Base-by-base conservation (phyloP, 225 moss, liverwort and hornwort species). In the Lunularia cruciata region DNA sequence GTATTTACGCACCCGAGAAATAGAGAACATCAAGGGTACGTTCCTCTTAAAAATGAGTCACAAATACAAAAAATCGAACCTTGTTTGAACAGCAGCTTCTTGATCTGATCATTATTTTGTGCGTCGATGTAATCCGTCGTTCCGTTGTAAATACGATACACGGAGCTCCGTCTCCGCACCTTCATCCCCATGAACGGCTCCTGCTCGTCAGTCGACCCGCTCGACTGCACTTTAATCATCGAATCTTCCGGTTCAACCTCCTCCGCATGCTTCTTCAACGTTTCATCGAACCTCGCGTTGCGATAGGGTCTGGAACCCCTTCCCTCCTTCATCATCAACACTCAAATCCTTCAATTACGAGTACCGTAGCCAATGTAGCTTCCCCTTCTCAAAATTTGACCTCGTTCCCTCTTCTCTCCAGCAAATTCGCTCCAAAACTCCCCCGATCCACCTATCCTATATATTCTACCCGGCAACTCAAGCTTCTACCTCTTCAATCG, bases 111-210 rank as follows among this genome's bases (percentile, higher is more conserved):
- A 68, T 95, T 95, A 64, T 85, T 76, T 46, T 84, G 85, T 22
- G 83, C 92, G 65, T 95, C 89, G 15, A 95, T 78, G 73, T 95
- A 95, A 69, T 92, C 90, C n/a, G n/a, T n/a, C n/a, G n/a, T n/a
- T 9, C 86, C 90, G 42, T 86, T 88, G 86, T 82, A 88, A 60
- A 79, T 74, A 40, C 88, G 89, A 53, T 85, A 86, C 86, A 88
- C 66, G 32, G 90, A 88, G 39, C 83, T 77, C 71, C 86, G 90
- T 33, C 87, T 84, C 71, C 87, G 84, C 15, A 83, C 74, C 78
- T 88, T 89, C 68, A 86, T 16, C 67, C 89, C 89, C 92, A 84
- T 80, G 64, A 84, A 87, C 11, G 92, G 85, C 68, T 87, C 83
- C 61, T 79, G 83, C 35, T 73, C 67, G 27, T 73, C 83, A 4